These are phyloP conservation scores for Drosera spatulata DNA, from an alignment of 179 eudicot genomes.

Conservation along the genomic window DNA sequence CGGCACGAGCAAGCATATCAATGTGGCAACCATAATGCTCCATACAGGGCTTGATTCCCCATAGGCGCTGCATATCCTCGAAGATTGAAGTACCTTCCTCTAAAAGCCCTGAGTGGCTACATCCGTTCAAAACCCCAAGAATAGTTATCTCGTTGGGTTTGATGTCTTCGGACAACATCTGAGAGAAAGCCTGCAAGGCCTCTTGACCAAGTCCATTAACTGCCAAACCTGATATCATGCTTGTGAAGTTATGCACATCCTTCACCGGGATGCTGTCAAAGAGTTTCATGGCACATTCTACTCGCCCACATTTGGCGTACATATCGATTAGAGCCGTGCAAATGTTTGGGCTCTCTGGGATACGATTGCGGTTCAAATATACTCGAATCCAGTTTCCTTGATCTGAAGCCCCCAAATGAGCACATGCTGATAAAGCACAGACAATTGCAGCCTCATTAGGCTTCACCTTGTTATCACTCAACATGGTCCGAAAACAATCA, in stretches of 20 bases:
- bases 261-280: slow-evolving; percentile 42
- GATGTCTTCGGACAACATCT: slow-evolving; percentile 39
- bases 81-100: slow-evolving; percentile 47
- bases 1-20: slow-evolving; percentile 81
- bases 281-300: slow-evolving; percentile 43
- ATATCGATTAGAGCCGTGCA: slow-evolving; percentile 57
- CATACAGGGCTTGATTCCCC: slow-evolving; percentile 51
- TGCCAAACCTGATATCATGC: slow-evolving; percentile 64
- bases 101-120: slow-evolving; percentile 66
- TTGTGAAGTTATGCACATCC: slow-evolving; percentile 66
- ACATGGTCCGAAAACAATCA: too few relatives aligned
- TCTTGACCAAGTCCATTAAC: slow-evolving; percentile 41
- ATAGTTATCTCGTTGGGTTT: slow-evolving; percentile 70
- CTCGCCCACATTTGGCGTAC: slow-evolving; percentile 71
- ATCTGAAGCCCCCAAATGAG: slow-evolving; percentile 53
- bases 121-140: slow-evolving; percentile 59
- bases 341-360: slow-evolving; percentile 27
- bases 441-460: slow-evolving; percentile 61
- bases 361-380: slow-evolving; percentile 22
- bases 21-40: slow-evolving; percentile 83
- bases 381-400: slow-evolving; percentile 77
- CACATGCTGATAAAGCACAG: slow-evolving; percentile 55
- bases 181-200: slow-evolving; percentile 36
- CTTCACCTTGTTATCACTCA: not conserved
- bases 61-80: slow-evolving; percentile 40